These are phyloP conservation scores for Dendrobium chrysotoxum DNA, from an alignment of 106 monocot species.

Conservation along the genomic window DNA sequence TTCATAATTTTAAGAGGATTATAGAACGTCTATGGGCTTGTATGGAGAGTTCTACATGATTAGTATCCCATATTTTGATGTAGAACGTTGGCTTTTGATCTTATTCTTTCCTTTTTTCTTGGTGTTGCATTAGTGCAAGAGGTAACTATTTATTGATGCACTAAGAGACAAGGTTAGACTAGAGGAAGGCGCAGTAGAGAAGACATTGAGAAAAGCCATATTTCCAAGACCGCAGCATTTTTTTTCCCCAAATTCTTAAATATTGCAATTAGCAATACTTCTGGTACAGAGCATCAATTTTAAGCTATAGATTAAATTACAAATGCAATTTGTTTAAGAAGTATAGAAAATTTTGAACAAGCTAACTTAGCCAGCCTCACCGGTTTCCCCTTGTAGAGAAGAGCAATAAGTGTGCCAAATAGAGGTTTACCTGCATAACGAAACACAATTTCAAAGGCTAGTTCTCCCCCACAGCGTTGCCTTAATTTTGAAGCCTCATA, in stretches of 20 bases:
- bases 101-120: too few species aligned
- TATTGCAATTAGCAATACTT: neutral
- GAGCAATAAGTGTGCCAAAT: constrained; percentile 91
- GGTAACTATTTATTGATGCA: too few species aligned
- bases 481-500: neutral
- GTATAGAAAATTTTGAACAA: neutral
- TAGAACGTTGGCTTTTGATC: too few species aligned
- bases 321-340: neutral
- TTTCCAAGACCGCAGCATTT: neutral
- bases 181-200: too few species aligned
- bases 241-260: neutral
- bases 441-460: neutral
- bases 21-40: too few species aligned
- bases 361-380: constrained; percentile 22
- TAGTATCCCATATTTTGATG: too few species aligned
- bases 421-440: constrained; percentile 77
- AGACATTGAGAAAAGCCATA: neutral
- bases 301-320: neutral
- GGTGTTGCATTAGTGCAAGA: too few species aligned
- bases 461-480: neutral
- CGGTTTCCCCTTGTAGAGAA: constrained; percentile 83
- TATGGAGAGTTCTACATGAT: too few species aligned
- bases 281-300: neutral
- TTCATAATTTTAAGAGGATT: too few species aligned
- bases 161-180: too few species aligned